phyloP scores from a whole-genome alignment of 2,329 filamentous ascomycete species.

The Claviceps sp. region DNA sequence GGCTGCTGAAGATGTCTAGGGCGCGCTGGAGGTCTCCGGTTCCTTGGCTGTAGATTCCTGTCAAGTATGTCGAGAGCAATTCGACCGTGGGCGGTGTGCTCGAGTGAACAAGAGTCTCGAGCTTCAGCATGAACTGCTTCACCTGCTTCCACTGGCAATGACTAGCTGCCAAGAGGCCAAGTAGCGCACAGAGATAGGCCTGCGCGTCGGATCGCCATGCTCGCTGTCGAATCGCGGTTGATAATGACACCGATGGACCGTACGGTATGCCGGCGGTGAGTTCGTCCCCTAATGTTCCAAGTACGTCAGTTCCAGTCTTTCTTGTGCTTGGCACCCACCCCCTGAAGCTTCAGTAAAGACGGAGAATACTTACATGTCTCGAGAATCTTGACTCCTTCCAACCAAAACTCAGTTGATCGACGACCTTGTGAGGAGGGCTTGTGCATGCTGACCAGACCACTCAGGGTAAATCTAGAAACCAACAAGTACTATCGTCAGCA shows the following conservation, averaged over 20 bases:
- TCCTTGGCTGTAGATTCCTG: slow-evolving; percentile 63
- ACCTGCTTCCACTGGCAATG: slow-evolving; percentile 58
- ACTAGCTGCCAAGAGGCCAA: slow-evolving; percentile 55
- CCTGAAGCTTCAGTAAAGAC: too few relatives aligned
- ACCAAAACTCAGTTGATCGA: slow-evolving; percentile 26
- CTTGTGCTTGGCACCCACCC: neutral
- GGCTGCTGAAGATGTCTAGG: slow-evolving; percentile 49
- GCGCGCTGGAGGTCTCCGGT: slow-evolving; percentile 60
- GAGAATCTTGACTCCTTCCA: slow-evolving; percentile 29
- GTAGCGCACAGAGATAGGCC: slow-evolving; percentile 57
- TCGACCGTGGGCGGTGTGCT: slow-evolving; percentile 27
- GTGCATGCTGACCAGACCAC: slow-evolving; percentile 34
- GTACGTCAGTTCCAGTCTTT: neutral
- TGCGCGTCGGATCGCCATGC: slow-evolving; percentile 53
- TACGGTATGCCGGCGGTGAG: slow-evolving; percentile 23
- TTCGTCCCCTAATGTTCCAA: slow-evolving; percentile 18
- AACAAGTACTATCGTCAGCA: neutral
- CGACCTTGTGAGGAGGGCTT: slow-evolving; percentile 21
- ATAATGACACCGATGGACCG: slow-evolving; percentile 36
- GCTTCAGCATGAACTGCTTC: slow-evolving; percentile 38
- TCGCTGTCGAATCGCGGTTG: slow-evolving; percentile 42
- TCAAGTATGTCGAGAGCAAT: slow-evolving; percentile 54
- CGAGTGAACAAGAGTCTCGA: slow-evolving; percentile 31
- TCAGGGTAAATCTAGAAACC: slow-evolving; percentile 35
- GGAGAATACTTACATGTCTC: slow-evolving; percentile 29